Base-by-base conservation (phyloP, 2,329 filamentous ascomycete species). In the Biscogniauxia mediterranea region DNA sequence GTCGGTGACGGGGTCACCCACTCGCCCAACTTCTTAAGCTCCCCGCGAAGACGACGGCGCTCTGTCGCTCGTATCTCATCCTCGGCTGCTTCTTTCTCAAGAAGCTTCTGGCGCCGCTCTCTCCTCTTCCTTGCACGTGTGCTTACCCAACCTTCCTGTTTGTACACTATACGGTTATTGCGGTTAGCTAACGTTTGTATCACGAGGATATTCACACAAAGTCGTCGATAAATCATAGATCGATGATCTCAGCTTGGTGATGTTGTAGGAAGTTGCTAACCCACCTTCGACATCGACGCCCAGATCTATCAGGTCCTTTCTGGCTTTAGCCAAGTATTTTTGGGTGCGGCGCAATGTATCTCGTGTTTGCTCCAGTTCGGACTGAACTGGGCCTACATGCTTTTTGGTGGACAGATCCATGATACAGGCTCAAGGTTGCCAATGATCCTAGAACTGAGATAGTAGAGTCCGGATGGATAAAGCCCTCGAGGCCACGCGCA, bases 291-390 rank as follows among this genome's bases (percentile, higher is more conserved):
- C 38, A 17, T 58, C 52, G 52, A 26, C 42, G 11, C 28, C 19
- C n/a, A 17, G 50, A 5, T 55, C 15, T 25, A 32, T 51, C 17
- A 61, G 54, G 32, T 64, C 51, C 21, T 61, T 26, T n/a, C 56
- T 21, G 38, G n/a, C 38, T n/a, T 62, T 57, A 19, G 62, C 62
- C 17, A 62, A 26, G 19, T 60, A 58, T 1, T 53, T 57, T 32
- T 54, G 46, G 1, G 62, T 50, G 2, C 57, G 60, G 6, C 26
- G 50, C 7, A 58, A 52, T 7, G 58, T 46, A 23, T 59, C 25
- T 15, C 28, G 56, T 11, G 64, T 11, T 17, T 50, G 52, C 4
- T 38, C 55, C 28, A 64, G 42, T 19, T 58, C 28, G 13, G 13
- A 42, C 49, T 32, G 49, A 55, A 28, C 42, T 11, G 46, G 21